These are phyloP conservation scores for Henckelia pumila DNA, from an alignment of 257 asterid genomes.

Conservation along the genomic window DNA sequence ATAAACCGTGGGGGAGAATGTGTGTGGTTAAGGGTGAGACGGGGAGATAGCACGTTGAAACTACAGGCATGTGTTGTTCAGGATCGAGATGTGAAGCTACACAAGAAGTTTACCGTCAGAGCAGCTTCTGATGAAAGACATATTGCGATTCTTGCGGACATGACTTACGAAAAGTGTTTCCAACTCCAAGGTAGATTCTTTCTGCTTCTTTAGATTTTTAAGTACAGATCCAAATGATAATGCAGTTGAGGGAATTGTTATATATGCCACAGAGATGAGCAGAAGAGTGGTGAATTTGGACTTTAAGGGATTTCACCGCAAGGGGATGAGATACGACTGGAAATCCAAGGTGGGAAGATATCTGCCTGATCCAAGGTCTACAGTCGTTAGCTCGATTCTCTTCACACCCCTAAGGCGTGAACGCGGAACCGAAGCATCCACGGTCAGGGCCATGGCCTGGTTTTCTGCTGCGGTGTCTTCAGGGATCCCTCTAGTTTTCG, in stretches of 20 bases:
- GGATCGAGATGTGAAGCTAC: conserved; percentile 34
- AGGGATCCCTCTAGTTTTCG: conserved; percentile 46
- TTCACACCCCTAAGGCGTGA: conserved; percentile 46
- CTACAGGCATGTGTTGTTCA: conserved; percentile 37
- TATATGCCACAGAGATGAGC: conserved; percentile 54
- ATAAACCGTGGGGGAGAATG: conserved; percentile 30
- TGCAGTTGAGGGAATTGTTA: no score
- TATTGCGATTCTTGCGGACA: conserved; percentile 45
- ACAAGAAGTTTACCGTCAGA: conserved; percentile 38
- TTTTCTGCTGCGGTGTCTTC: conserved; percentile 56
- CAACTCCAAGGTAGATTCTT: conserved; percentile 42
- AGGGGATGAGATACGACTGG: conserved; percentile 47
- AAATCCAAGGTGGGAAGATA: conserved; percentile 38
- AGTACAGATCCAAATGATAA: no score
- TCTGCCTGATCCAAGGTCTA: conserved; percentile 44
- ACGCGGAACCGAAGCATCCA: conserved; percentile 32
- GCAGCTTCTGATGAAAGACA: conserved; percentile 53
- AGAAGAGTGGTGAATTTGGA: conserved; percentile 44
- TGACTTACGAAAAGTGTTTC: conserved; percentile 44
- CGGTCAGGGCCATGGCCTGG: conserved; percentile 56
- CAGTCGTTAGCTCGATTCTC: conserved; percentile 42
- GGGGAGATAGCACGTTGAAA: conserved; percentile 40
- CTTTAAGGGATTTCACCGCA: conserved; percentile 36
- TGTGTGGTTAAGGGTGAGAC: conserved; percentile 50
- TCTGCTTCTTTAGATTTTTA: no score